Percentiles rank a stretch among this genome's conserved stretches.
Evolutionary conservation across 345 rosid genomes (phyloP).

Genomic region (Balakata baccata): DNA sequence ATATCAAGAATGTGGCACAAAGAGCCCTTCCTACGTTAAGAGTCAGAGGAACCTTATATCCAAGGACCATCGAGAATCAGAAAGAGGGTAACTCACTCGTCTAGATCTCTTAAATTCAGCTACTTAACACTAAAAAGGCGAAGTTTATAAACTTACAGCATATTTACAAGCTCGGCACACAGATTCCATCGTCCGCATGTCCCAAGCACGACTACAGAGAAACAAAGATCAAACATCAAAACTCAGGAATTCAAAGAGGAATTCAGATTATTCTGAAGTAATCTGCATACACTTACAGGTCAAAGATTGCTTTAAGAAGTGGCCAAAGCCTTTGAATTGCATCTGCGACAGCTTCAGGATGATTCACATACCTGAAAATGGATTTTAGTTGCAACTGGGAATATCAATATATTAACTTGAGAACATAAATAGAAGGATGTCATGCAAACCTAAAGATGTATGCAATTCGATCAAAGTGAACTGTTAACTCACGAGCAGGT

Average conservation of each 20-base stretch:
- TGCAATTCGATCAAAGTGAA: conserved; percentile 95
- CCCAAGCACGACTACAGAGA: conserved; percentile 94
- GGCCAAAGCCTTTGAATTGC: conserved; percentile 92
- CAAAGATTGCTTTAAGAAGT: conserved; percentile 82
- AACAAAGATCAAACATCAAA: conserved; percentile 21
- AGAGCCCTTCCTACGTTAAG: neutral
- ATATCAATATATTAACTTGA: conserved; percentile 10
- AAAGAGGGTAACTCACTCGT: neutral
- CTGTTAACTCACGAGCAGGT: conserved; percentile 83
- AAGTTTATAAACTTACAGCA: conserved; percentile 64
- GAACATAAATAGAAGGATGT: conserved; percentile 16
- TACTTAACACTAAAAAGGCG: conserved; percentile 11
- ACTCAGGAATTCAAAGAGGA: conserved; percentile 9
- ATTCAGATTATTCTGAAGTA: conserved; percentile 3
- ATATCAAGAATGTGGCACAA: neutral
- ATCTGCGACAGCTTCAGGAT: conserved; percentile 95
- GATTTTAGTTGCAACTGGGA: conserved; percentile 20
- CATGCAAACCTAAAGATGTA: conserved; percentile 79
- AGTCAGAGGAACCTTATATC: neutral
- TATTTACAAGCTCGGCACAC: conserved; percentile 99
- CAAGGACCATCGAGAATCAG: neutral
- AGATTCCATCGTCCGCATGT: conserved; percentile 98
- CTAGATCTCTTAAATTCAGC: conserved; percentile 7
- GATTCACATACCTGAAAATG: conserved; percentile 76
- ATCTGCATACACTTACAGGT: conserved; percentile 54